A percentile compares a stretch with the other conserved stretches of the same genome.
Conservation (phyloP, 2,329 filamentous ascomycete genomes). For the Fonsecaea erecta region DNA sequence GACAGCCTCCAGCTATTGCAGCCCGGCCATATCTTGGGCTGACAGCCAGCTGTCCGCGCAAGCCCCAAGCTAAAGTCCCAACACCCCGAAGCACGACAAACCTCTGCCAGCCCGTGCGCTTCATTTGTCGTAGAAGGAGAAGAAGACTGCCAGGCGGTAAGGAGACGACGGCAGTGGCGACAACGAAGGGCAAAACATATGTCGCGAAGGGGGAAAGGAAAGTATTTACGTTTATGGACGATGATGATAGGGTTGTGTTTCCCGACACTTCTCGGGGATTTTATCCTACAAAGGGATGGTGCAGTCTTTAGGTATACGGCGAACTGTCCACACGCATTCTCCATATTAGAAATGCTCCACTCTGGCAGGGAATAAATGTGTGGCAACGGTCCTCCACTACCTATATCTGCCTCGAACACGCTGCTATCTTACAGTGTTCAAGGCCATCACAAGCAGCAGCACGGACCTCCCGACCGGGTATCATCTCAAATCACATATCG, state of each 20-base stretch:
- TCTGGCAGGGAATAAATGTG: too few relatives aligned
- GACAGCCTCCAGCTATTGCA: neutral
- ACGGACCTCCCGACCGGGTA: neutral
- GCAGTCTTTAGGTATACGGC: too few relatives aligned
- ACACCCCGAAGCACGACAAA: slow-evolving; percentile 9
- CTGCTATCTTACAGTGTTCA: too few relatives aligned
- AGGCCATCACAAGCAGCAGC: neutral
- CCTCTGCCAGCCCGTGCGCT: slow-evolving; percentile 2
- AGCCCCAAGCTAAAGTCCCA: neutral
- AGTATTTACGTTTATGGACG: neutral
- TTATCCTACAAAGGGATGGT: neutral
- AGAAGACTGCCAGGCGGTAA: neutral
- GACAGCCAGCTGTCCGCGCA: neutral
- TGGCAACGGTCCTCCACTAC: too few relatives aligned
- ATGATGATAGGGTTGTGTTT: neutral
- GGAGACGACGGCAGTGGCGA: neutral
- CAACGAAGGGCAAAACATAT: neutral
- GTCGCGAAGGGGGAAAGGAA: neutral
- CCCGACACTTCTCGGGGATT: too few relatives aligned
- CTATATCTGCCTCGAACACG: too few relatives aligned
- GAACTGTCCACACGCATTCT: too few relatives aligned
- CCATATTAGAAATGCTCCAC: neutral
- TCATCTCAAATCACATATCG: slow-evolving; percentile 44
- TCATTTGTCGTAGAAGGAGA: slow-evolving; percentile 5
- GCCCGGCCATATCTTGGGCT: neutral